Evolutionary conservation across 2,329 filamentous ascomycete species (phyloP), one percentile per base, ranked within the genome.

Genomic region (Iodosphaeria phyllophila): DNA sequence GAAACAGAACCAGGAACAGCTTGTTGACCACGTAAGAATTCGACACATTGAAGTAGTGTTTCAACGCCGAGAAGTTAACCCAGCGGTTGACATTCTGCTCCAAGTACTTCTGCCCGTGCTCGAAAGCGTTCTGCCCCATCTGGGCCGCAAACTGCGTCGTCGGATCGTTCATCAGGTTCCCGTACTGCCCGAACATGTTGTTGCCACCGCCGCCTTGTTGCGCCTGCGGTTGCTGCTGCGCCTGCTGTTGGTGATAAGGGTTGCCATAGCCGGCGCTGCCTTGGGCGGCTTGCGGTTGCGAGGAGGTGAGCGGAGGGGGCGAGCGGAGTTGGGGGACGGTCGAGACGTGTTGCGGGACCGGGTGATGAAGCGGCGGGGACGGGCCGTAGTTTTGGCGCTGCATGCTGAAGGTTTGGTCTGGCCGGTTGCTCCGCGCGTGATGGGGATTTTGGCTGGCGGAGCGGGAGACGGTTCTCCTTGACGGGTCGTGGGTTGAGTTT

Each of bases 1-100:
- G 89, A 51, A 95, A 92, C 32, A 98, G 72, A 30, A 98, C 86
- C 30, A 98, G 69, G 45, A 76, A 71, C 30, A 98, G 64, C 54
- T 98, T 98, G 54, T 75, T 82, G 45, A 91, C 62, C 45, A 98
- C 89, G 52, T 98, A 98, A 30, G 70, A 78, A 60, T 98, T 98
- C 37, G 84, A 91, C 35, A 98, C 89, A 54, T 95, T 93, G 60
- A 98, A 98, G 64, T 95, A 98, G 55, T 93, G 89, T 53, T 98
- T 98, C 22, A 98, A 64, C 11, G 82, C 80, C 9, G 77, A 75
- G 39, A 95, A 77, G 43, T 84, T 92, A 52, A 98, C 74, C 54
- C 86, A 93, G 50, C 64, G 61, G 35, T 64, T 64, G 35, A 66
- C 52, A 42, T 93, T 95, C 48, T 92, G 80, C 53, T 95, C 89